A percentile compares a stretch with the other conserved stretches of the same genome.
These are phyloP conservation scores for Dunaliella sp. DNA, from an alignment of 139 green algal species.

Conservation along the genomic window DNA sequence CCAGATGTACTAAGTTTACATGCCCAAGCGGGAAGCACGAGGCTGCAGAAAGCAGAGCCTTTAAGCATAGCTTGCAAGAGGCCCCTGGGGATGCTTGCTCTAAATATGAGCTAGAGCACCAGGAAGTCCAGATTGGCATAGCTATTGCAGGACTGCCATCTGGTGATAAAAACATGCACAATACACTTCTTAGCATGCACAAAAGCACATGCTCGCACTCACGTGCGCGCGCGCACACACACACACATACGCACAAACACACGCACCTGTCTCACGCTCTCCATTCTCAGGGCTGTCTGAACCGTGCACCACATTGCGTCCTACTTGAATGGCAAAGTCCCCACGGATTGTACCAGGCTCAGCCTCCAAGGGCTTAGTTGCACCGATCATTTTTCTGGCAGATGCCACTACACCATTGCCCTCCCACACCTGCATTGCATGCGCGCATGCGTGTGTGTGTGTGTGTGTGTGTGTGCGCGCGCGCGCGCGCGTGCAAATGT, in stretches of 20 bases:
- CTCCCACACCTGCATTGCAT: conserved; percentile 83
- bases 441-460: no score
- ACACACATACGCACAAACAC: neutral
- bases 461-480: no score
- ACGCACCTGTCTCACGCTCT: conserved; percentile 80
- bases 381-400: conserved; percentile 89
- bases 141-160: neutral
- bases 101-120: neutral
- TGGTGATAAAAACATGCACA: neutral
- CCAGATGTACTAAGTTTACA: no score
- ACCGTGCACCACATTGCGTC: conserved; percentile 95
- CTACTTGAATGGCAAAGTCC: conserved; percentile 80
- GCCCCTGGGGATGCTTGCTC: neutral
- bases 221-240: neutral
- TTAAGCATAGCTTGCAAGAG: no score
- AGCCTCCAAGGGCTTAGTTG: conserved; percentile 90
- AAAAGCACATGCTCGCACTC: neutral
- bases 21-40: no score
- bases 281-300: conserved; percentile 88
- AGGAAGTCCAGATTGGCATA: neutral
- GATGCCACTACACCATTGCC: conserved; percentile 90
- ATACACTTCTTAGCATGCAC: neutral
- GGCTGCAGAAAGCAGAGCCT: no score
- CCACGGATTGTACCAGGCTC: conserved; percentile 95
- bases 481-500: no score